Evolutionary conservation across 1,284 basidiomycete genomes (phyloP), one percentile per base, ranked within the genome.

Genomic region (Malassezia obtusa): DNA sequence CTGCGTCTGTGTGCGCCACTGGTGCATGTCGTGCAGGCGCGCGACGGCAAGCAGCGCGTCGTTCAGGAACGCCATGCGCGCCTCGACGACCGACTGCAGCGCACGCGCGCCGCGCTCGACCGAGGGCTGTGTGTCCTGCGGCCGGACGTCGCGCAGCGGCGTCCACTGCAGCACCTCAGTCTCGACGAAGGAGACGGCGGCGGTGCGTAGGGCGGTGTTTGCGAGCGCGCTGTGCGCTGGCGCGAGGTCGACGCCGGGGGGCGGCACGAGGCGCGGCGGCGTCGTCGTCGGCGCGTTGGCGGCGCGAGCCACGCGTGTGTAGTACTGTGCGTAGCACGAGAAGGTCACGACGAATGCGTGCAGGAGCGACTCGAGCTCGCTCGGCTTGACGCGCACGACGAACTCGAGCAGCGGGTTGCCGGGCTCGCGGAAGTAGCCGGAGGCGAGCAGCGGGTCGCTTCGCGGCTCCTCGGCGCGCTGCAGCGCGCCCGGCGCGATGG

Each of bases 401-500:
- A 46, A 46, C 45, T 24, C 19, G 8, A 24, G 7, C 10, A 46
- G 35, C 10, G 31, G 30, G 25, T 46, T 36, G 32, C 31, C 24
- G 12, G 22, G 22, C 15, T 21, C 8, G 44, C 35, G 40, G 24
- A 52, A 52, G 43, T 45, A 38, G 41, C 40, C 32, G 4, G 50
- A 52, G 8, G 26, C 41, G 19, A 41, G 10, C n/a, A 50, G 35
- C 1, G 49, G 49, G 30, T 50, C 49, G 14, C 8, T 21, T 10
- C 17, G 28, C 12, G 32, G 5, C 12, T 33, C 14, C 24, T 17
- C 35, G 1, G 33, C 35, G 12, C 7, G 28, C 21, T 33, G 12
- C 9, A 35, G 31, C 32, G 66, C 67, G 19, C 63, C 67, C 15
- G 68, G 68, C 2, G 60, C 65, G 36, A 71, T 67, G 45, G 66